These are phyloP conservation scores for Amphichorda felina DNA, from an alignment of 2,329 filamentous ascomycete genomes.

Conservation along the genomic window DNA sequence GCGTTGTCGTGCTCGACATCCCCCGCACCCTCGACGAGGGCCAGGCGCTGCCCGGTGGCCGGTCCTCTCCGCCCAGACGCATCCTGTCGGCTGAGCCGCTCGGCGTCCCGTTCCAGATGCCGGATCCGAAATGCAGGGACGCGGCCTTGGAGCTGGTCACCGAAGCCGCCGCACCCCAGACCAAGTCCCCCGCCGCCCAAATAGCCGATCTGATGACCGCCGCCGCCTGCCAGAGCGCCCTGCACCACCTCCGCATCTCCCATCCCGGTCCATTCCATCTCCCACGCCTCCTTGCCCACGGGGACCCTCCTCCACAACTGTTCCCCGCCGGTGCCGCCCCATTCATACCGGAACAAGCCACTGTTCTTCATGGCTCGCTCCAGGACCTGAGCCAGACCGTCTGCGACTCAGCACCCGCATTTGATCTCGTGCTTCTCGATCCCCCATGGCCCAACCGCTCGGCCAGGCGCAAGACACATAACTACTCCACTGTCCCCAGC, in stretches of 20 bases:
- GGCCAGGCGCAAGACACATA: conserved; percentile 43
- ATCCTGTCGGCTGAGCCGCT: conserved; percentile 33
- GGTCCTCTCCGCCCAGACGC: conserved; percentile 24
- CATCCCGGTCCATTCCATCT: conserved; percentile 33
- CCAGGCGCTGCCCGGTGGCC: conserved; percentile 32
- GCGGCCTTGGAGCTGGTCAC: no score
- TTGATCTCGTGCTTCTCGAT: conserved; percentile 61
- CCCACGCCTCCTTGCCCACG: conserved; percentile 17
- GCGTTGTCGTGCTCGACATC: conserved; percentile 53
- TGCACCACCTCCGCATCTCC: conserved; percentile 20
- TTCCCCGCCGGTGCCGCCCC: neutral
- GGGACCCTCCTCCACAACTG: neutral
- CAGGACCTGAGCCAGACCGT: conserved; percentile 27
- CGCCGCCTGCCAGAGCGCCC: conserved; percentile 30
- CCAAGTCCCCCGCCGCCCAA: conserved; percentile 29
- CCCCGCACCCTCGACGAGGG: conserved; percentile 57
- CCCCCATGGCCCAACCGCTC: conserved; percentile 77
- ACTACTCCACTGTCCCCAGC: conserved; percentile 34
- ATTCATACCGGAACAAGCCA: conserved; percentile 27
- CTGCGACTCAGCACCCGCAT: conserved; percentile 31
- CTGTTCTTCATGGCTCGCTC: conserved; percentile 37
- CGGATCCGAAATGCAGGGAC: conserved; percentile 34
- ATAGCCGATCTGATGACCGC: conserved; percentile 41
- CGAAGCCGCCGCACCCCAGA: conserved; percentile 9
- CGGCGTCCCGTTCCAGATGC: conserved; percentile 34